A percentile compares a stretch with the other conserved stretches of the same genome.
Conservation (phyloP, 1,284 basidiomycete genomes). For the Schizophyllum amplum region DNA sequence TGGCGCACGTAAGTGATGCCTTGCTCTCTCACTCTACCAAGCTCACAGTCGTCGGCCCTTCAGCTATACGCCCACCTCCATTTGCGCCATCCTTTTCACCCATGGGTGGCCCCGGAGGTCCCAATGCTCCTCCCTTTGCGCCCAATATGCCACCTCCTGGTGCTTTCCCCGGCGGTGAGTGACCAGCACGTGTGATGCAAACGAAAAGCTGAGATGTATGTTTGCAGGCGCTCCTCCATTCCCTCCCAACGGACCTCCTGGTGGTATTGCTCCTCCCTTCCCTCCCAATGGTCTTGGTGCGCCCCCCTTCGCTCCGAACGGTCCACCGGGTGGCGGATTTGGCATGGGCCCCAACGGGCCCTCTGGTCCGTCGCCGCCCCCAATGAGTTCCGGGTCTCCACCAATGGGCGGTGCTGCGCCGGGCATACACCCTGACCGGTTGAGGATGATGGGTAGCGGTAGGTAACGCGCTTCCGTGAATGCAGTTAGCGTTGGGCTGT, state of each 20-base stretch:
- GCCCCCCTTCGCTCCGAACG: slow-evolving; percentile 17
- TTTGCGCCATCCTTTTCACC: slow-evolving; percentile 67
- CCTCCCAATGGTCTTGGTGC: slow-evolving; percentile 30
- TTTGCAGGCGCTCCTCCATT: slow-evolving; percentile 47
- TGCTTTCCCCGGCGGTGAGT: slow-evolving; percentile 34
- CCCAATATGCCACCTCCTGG: slow-evolving; percentile 37
- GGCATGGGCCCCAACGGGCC: slow-evolving; percentile 21
- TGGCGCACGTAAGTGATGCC: slow-evolving; percentile 38
- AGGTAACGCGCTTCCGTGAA: slow-evolving; percentile 3
- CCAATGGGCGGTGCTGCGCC: slow-evolving; percentile 27
- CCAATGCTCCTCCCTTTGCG: slow-evolving; percentile 59
- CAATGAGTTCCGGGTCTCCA: slow-evolving; percentile 17
- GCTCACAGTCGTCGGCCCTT: background rate
- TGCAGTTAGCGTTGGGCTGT: too few species aligned
- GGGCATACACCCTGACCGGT: slow-evolving; percentile 80
- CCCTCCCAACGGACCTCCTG: slow-evolving; percentile 42
- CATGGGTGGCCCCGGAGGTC: slow-evolving; percentile 26
- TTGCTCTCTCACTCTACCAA: slow-evolving; percentile 36
- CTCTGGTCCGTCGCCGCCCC: slow-evolving; percentile 16
- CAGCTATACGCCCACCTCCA: slow-evolving; percentile 35
- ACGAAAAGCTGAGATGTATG: background rate
- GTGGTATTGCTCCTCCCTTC: slow-evolving; percentile 34
- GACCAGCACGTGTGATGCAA: too few species aligned
- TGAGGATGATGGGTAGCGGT: slow-evolving; percentile 69
- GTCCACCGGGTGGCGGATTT: slow-evolving; percentile 22